Evolutionary conservation across 257 asterid genomes (phyloP).

Genomic region (Vinca minor): DNA sequence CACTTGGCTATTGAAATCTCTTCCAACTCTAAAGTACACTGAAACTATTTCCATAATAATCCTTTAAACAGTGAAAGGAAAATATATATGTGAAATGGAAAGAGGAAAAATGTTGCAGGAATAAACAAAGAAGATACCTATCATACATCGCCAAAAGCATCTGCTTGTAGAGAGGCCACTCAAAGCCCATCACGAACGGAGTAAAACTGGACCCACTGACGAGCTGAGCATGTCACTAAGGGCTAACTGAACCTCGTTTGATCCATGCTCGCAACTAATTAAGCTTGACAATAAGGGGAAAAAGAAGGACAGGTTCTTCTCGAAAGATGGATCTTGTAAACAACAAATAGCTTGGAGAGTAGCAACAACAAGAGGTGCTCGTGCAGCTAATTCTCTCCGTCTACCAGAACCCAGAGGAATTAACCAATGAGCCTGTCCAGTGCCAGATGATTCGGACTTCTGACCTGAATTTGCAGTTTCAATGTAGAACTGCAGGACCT

Average conservation of each 20-base stretch:
- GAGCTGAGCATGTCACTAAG: slow-evolving; percentile 78
- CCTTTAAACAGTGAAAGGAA: slow-evolving; percentile 7
- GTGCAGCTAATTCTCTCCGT: slow-evolving; percentile 80
- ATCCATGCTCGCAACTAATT: slow-evolving; percentile 93
- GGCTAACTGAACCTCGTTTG: slow-evolving; percentile 81
- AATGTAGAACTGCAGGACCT: slow-evolving; percentile 69
- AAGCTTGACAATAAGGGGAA: slow-evolving; percentile 76
- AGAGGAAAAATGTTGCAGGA: slow-evolving; percentile 15
- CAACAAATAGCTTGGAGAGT: slow-evolving; percentile 79
- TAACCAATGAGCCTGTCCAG: slow-evolving; percentile 42
- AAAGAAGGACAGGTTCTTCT: slow-evolving; percentile 59
- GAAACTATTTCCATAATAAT: slow-evolving; percentile 34
- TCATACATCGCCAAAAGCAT: slow-evolving; percentile 33
- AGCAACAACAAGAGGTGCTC: slow-evolving; percentile 81
- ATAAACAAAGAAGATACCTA: slow-evolving; percentile 26
- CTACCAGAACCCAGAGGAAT: slow-evolving; percentile 86
- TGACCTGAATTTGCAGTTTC: slow-evolving; percentile 47
- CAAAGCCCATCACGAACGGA: slow-evolving; percentile 55
- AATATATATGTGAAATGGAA: background rate
- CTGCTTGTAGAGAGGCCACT: background rate
- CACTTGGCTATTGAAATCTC: slow-evolving; percentile 23
- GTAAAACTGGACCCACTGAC: slow-evolving; percentile 79
- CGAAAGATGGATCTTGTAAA: slow-evolving; percentile 67
- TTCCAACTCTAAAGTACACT: slow-evolving; percentile 30
- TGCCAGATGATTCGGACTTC: slow-evolving; percentile 31